Percentiles rank a stretch among this genome's conserved stretches.
These are phyloP conservation scores for Populus hybrid DNA, from an alignment of 441 rosid genomes.

Conservation along the genomic window DNA sequence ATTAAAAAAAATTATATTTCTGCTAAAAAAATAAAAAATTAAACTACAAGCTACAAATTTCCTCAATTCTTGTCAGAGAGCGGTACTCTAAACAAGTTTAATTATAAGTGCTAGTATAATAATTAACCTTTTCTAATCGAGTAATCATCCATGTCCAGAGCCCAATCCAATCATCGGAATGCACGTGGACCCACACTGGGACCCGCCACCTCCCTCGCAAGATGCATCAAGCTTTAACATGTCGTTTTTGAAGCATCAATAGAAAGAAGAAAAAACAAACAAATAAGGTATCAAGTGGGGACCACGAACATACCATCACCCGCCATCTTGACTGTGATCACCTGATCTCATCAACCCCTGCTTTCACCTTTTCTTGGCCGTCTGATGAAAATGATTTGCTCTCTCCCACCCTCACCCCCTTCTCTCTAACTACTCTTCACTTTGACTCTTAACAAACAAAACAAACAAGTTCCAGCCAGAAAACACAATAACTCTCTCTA, in stretches of 20 bases:
- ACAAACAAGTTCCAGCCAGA: slow-evolving; percentile 18
- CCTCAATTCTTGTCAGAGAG: not conserved
- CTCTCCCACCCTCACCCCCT: not conserved
- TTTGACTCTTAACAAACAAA: slow-evolving; percentile 7
- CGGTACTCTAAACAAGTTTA: not conserved
- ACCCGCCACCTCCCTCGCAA: not conserved
- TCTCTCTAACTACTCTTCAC: not conserved
- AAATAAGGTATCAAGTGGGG: slow-evolving; percentile 11
- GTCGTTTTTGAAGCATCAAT: not conserved
- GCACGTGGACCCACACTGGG: not conserved
- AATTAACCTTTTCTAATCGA: not conserved
- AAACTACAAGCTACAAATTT: too few relatives aligned
- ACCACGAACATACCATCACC: slow-evolving; percentile 19
- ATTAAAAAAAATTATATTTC: too few relatives aligned
- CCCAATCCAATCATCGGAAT: not conserved
- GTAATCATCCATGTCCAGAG: not conserved
- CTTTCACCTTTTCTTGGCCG: slow-evolving; percentile 19
- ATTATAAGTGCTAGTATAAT: not conserved
- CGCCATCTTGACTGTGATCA: slow-evolving; percentile 29
- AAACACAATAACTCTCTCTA: not conserved
- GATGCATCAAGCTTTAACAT: not conserved
- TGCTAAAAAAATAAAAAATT: not conserved
- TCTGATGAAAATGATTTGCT: slow-evolving; percentile 14
- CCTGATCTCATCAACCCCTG: not conserved
- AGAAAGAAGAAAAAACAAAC: not conserved